phyloP scores from a whole-genome alignment of 1,284 basidiomycete species.

The Moesziomyces aphidis region DNA sequence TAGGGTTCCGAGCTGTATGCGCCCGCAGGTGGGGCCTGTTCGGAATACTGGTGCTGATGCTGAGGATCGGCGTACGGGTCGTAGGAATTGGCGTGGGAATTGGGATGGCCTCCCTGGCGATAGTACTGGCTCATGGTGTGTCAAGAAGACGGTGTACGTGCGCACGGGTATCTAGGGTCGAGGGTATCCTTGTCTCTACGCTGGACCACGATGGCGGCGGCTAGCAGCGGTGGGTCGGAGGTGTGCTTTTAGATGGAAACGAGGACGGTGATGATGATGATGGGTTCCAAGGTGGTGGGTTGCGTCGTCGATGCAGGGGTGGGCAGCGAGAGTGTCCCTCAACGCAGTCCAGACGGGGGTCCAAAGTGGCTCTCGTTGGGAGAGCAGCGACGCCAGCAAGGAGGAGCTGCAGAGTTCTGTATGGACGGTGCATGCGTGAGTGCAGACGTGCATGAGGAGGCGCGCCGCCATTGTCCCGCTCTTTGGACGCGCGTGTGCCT shows the following conservation, averaged over 20 bases:
- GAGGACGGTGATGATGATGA: too few relatives aligned
- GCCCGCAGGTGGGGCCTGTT: constrained; percentile 9
- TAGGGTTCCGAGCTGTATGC: constrained; percentile 13
- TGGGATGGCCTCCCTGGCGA: constrained; percentile 14
- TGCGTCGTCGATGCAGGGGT: too few relatives aligned
- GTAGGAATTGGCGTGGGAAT: constrained; percentile 17
- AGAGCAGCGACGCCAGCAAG: not conserved
- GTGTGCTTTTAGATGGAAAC: too few relatives aligned
- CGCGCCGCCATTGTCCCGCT: too few relatives aligned
- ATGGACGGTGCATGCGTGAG: too few relatives aligned
- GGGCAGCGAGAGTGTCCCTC: not conserved
- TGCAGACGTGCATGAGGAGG: not conserved
- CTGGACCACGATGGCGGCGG: not conserved
- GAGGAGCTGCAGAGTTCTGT: not conserved
- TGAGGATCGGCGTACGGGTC: constrained; percentile 16
- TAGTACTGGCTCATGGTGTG: constrained; percentile 35
- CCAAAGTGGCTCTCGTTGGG: too few relatives aligned
- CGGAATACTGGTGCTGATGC: constrained; percentile 9
- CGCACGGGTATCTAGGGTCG: not conserved
- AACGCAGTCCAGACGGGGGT: not conserved
- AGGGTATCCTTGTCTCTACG: not conserved
- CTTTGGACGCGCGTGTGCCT: too few relatives aligned
- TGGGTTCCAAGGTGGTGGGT: too few relatives aligned
- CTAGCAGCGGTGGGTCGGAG: too few relatives aligned
- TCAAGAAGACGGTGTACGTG: not conserved